Percentiles rank a stretch among this genome's conserved stretches.
Evolutionary conservation across 2,329 filamentous ascomycete species (phyloP).

Genomic region (Metarhizium album): DNA sequence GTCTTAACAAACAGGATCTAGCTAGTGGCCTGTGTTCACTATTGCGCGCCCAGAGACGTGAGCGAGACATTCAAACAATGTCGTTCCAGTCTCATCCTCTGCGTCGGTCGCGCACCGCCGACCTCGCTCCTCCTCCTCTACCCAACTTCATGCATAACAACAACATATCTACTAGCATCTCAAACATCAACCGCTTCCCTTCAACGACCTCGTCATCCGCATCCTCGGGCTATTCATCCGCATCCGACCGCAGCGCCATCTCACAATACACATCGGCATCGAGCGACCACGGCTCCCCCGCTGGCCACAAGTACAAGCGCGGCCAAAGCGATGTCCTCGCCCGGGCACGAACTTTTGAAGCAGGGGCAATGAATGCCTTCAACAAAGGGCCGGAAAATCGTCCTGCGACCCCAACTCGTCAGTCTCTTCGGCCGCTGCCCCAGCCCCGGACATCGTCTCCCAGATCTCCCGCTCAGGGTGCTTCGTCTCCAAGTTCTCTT

Average conservation of each 20-base stretch:
- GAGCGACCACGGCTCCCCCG: conserved; percentile 37
- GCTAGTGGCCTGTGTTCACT: background rate
- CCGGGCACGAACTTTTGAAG: conserved; percentile 38
- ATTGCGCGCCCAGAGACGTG: conserved; percentile 9
- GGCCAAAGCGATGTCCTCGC: conserved; percentile 61
- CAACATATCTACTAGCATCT: conserved; percentile 12
- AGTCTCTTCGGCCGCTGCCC: conserved; percentile 65
- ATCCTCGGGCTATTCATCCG: conserved; percentile 55
- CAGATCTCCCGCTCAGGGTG: conserved; percentile 24
- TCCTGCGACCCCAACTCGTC: conserved; percentile 62
- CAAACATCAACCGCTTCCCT: conserved; percentile 45
- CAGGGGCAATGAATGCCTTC: conserved; percentile 30
- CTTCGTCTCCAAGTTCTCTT: conserved; percentile 10
- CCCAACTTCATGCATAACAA: conserved; percentile 1
- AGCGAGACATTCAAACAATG: conserved; percentile 28
- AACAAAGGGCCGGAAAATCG: conserved; percentile 46
- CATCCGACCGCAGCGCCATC: conserved; percentile 45
- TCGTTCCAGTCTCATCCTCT: conserved; percentile 48
- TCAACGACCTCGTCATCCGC: conserved; percentile 63
- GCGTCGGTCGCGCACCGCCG: conserved; percentile 43
- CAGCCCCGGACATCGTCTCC: conserved; percentile 47
- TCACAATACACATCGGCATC: conserved; percentile 63
- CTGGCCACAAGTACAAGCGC: conserved; percentile 49
- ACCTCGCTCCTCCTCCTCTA: conserved; percentile 15
- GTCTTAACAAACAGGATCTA: background rate